Evolutionary conservation across 2,329 filamentous ascomycete genomes (phyloP).

Genomic region (Verticillium klebahnii): DNA sequence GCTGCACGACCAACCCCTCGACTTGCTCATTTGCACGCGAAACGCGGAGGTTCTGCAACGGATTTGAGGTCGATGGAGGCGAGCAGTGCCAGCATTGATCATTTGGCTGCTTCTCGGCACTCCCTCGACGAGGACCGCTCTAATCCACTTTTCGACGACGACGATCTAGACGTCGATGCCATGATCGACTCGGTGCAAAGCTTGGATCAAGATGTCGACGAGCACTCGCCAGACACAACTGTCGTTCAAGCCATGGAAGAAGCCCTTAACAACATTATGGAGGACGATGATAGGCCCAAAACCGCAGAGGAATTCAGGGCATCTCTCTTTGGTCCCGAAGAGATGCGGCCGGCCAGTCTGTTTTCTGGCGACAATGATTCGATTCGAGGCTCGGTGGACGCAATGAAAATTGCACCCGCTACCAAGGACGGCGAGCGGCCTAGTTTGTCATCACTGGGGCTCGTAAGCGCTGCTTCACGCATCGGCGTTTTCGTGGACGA

Average conservation of each 20-base stretch:
- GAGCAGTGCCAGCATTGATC: slow-evolving; percentile 34
- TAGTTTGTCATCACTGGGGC: slow-evolving; percentile 83
- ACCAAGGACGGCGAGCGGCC: slow-evolving; percentile 61
- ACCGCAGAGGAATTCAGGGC: slow-evolving; percentile 60
- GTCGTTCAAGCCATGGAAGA: slow-evolving; percentile 92
- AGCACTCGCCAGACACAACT: slow-evolving; percentile 62
- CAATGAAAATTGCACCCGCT: slow-evolving; percentile 23
- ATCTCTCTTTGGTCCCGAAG: slow-evolving; percentile 61
- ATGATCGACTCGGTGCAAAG: slow-evolving; percentile 71
- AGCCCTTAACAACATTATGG: slow-evolving; percentile 88
- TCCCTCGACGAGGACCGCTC: slow-evolving; percentile 63
- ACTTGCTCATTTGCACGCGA: slow-evolving; percentile 32
- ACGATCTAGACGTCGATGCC: slow-evolving; percentile 68
- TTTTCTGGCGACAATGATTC: slow-evolving; percentile 57
- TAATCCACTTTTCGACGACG: slow-evolving; percentile 71
- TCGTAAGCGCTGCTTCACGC: slow-evolving; percentile 81
- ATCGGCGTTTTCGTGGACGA: slow-evolving; percentile 93
- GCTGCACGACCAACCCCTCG: slow-evolving; percentile 39
- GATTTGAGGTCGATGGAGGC: slow-evolving; percentile 36
- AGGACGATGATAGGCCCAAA: slow-evolving; percentile 59
- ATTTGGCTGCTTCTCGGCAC: slow-evolving; percentile 44
- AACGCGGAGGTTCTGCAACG: slow-evolving; percentile 41
- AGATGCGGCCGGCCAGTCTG: slow-evolving; percentile 39
- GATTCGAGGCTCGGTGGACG: slow-evolving; percentile 57
- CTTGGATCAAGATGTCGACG: slow-evolving; percentile 66